phyloP scores from a whole-genome alignment of 1,139 yeast genomes.

The Candida glucosophila region DNA sequence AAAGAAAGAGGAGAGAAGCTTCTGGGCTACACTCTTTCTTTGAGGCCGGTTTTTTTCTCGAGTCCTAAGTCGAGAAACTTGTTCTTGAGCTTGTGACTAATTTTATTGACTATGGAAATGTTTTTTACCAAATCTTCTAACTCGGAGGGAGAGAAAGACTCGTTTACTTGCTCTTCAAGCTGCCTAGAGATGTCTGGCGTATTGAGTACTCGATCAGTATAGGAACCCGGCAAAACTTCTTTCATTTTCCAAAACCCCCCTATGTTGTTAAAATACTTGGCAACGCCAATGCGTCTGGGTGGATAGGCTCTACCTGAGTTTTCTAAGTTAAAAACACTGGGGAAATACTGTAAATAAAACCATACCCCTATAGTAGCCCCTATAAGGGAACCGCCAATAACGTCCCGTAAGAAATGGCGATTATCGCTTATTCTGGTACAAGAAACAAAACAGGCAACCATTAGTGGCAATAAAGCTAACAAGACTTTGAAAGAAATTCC shows the following conservation, averaged over 20 bases:
- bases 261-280: constrained; percentile 13
- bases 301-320: constrained; percentile 36
- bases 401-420: constrained; percentile 37
- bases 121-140: constrained; percentile 4
- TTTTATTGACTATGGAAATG: constrained; percentile 5
- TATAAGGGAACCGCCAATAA: constrained; percentile 30
- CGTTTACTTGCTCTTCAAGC: too few relatives aligned
- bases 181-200: constrained; percentile 2
- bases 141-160: too few relatives aligned
- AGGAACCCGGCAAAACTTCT: constrained; percentile 14
- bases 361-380: constrained; percentile 26
- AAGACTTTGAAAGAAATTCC: constrained; percentile 28
- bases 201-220: constrained; percentile 10
- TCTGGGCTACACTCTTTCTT: constrained; percentile 2
- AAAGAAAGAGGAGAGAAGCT: too few relatives aligned
- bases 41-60: too few relatives aligned
- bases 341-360: constrained; percentile 35
- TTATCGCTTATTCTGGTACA: constrained; percentile 41
- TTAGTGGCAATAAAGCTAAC: constrained; percentile 25
- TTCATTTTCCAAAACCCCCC: constrained; percentile 29
- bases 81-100: constrained; percentile 3
- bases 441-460: constrained; percentile 28
- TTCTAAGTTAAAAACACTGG: constrained; percentile 19
- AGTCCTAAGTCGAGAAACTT: constrained; percentile 5
- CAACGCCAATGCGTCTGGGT: constrained; percentile 34